A percentile compares a stretch with the other conserved stretches of the same genome.
Conservation (phyloP, 169 alveolate genomes). For the Plasmodium falciparum region DNA sequence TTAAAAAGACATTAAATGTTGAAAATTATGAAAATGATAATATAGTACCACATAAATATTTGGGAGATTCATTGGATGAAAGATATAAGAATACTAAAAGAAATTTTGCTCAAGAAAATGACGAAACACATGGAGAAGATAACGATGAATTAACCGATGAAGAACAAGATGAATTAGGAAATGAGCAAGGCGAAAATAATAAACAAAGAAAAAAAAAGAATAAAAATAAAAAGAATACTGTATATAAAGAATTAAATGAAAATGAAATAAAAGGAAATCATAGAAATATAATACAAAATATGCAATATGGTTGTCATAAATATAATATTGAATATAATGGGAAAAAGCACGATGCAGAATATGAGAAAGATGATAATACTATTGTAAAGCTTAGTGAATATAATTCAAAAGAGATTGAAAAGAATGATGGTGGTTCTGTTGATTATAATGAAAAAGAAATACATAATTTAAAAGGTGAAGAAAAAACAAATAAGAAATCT, state of each 20-base stretch:
- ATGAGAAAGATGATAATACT: constrained; percentile 12
- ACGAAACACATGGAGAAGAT: neutral
- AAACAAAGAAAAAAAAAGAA: neutral
- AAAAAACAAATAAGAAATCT: constrained; percentile 12
- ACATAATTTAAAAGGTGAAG: neutral
- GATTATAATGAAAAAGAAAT: constrained; percentile 4
- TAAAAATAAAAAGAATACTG: neutral
- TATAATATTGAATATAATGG: neutral
- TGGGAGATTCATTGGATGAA: neutral
- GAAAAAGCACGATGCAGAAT: neutral
- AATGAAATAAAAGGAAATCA: constrained; percentile 1
- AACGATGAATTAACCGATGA: constrained; percentile 4
- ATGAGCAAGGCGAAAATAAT: neutral
- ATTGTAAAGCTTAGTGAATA: constrained; percentile 35
- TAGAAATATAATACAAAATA: neutral
- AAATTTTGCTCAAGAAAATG: neutral
- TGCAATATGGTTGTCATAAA: neutral
- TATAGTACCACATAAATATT: neutral
- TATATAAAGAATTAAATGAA: neutral
- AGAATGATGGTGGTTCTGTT: neutral
- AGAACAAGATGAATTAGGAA: neutral
- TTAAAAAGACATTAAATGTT: constrained; percentile 17
- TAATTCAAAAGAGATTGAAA: constrained; percentile 14
- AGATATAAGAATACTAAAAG: neutral
- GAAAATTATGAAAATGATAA: constrained; percentile 12